A percentile compares a stretch with the other conserved stretches of the same genome.
These are phyloP conservation scores for Marvania coccoides DNA, from an alignment of 139 green algal species.

Conservation along the genomic window DNA sequence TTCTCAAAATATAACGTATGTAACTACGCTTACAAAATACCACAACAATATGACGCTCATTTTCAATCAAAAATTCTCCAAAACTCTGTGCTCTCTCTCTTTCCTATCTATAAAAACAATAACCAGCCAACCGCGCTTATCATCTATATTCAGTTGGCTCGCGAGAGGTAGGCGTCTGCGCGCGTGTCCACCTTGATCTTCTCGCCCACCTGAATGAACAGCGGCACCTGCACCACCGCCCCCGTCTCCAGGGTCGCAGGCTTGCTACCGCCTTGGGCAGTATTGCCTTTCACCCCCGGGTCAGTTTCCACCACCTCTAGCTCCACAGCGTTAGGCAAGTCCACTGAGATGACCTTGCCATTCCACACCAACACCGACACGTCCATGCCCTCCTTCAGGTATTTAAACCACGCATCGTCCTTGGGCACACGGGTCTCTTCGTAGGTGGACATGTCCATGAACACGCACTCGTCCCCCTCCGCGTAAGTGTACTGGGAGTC, in stretches of 20 bases:
- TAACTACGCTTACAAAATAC: too few relatives aligned
- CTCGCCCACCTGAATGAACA: conserved; percentile 78
- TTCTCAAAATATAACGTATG: too few relatives aligned
- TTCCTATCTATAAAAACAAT: background rate
- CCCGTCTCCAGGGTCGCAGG: conserved; percentile 81
- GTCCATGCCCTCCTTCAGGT: conserved; percentile 77
- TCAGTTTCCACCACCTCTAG: conserved; percentile 74
- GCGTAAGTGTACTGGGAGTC: conserved; percentile 81
- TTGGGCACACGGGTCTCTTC: conserved; percentile 85
- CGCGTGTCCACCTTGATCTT: conserved; percentile 83
- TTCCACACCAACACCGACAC: conserved; percentile 80
- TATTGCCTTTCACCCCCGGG: conserved; percentile 89
- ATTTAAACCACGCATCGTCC: conserved; percentile 81
- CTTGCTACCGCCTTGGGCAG: conserved; percentile 76
- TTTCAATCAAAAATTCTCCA: background rate
- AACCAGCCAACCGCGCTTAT: background rate
- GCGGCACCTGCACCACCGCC: conserved; percentile 65
- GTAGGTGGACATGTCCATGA: conserved; percentile 94
- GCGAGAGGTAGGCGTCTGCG: conserved; percentile 42
- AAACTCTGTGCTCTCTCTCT: background rate
- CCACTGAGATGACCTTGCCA: conserved; percentile 85
- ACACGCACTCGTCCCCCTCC: conserved; percentile 78
- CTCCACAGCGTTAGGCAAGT: conserved; percentile 72
- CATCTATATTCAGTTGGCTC: conserved; percentile 17
- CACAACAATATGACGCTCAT: too few relatives aligned